Base-by-base conservation (phyloP, 805 yeast genomes). In the Kluyveromyces nonfermentans region DNA sequence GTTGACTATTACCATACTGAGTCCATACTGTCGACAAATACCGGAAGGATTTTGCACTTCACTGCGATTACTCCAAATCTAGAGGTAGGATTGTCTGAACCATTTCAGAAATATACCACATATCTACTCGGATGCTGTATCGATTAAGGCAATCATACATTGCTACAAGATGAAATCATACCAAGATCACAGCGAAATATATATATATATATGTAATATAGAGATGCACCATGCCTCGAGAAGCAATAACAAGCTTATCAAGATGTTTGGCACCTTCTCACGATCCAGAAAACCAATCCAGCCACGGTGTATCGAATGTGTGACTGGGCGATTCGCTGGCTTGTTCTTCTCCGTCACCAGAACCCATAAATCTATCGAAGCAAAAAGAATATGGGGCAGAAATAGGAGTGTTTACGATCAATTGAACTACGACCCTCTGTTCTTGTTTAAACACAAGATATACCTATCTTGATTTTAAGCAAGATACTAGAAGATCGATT, bases 331-430 rank as follows among this genome's bases (percentile, higher is more conserved):
- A 52, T 63, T 56, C 49, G 47, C 54, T 57, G 68, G 81, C 82
- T 75, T 74, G 50, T 40, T 77, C 74, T 77, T 68, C 82, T 77
- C 82, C 82, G 62, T 68, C 61, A 70, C 52, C 56, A 77, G 80
- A 69, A 77, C 80, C 81, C 80, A 69, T 55, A 49, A 64, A 63
- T 70, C 78, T 64, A 75, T 66, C 56, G 73, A 51, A 51, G 64
- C 44, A 53, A 48, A 59, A 59, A 67, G 70, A 72, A 69, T 52
- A 56, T 68, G 80, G 69, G 80, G 80, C 82, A 77, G 82, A 77
- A 76, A 67, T 65, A 71, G 81, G 82, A 76, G 81, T 60, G 58
- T 18, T 33, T 17, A 21, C 15, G 15, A 37, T 4, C 10, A 10
- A 42, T 42, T 36, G 7, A 9, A 37, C 36, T 36, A 30, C 36